Evolutionary conservation across 768 basidiomycete genomes (phyloP), one percentile per base, ranked within the genome.

Genomic region (Tylopilus subfusipes): DNA sequence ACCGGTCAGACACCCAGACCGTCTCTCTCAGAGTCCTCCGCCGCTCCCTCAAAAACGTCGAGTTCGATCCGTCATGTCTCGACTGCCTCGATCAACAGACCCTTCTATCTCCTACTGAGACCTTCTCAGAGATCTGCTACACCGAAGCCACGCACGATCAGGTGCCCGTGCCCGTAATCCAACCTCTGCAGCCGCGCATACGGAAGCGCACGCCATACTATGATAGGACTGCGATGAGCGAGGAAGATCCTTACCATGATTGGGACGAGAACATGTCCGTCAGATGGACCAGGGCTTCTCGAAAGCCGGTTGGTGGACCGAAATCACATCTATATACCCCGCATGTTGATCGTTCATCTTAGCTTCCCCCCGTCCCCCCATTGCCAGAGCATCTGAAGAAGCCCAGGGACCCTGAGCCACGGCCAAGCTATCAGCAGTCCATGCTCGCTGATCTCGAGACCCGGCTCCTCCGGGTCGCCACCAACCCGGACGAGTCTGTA

Each of bases 81-180:
- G 66, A 75, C 53, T 68, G 68, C 36, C 72, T 78, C 34, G 77
- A 78, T 61, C 67, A 76, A 21, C 72, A 76, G 55, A 72, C 78
- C 0, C 70, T 78, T 12, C 61, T 71, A 29, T 68, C 71, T 0
- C 77, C 77, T 11, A 61, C 68, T 3, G 73, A 75, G 24, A 68
- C 75, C 24, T 78, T 76, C 57, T 73, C 75, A 5, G 77, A 77
- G 46, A 50, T 75, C 2, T 78, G 77, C 55, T 78, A 76, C 52
- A 59, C 70, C 13, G 68, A 68, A 42, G 76, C 77, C 8, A 72
- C 76, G n/a, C 65, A 71, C 31, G 72, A 73, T 34, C 57, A 61
- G 34, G 36, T 51, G 5, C 58, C 64, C 11, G 71, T 70, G 0
- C 70, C 70, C 5, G 16, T 58, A 0, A 54, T 70, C 1, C 70